These are phyloP conservation scores for Trametes sanguinea DNA, from an alignment of 768 basidiomycete species.

Conservation along the genomic window DNA sequence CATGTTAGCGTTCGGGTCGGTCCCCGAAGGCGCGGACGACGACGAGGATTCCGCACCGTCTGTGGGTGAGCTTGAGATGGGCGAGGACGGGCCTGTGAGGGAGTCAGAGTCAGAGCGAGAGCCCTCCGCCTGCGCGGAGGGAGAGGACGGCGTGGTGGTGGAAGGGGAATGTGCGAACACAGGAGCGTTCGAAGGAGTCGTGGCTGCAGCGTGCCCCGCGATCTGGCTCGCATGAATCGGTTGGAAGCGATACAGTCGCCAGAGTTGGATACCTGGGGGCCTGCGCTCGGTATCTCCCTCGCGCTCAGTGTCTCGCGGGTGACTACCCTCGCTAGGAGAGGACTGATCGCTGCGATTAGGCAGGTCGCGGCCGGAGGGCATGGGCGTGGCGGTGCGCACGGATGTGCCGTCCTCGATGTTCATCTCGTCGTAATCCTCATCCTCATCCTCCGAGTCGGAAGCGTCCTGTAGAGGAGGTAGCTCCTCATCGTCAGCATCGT, in stretches of 20 bases:
- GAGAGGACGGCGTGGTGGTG: slow-evolving; percentile 1
- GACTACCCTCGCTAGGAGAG: not conserved
- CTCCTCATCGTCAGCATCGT: slow-evolving; percentile 28
- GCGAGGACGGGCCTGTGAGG: not conserved
- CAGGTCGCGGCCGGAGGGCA: slow-evolving; percentile 21
- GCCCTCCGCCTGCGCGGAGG: not conserved
- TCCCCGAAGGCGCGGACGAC: slow-evolving; percentile 18
- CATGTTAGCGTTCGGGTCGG: slow-evolving; percentile 32
- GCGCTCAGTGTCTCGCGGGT: not conserved
- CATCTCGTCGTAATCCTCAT: slow-evolving; percentile 33
- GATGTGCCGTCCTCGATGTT: slow-evolving; percentile 27
- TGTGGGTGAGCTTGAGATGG: not conserved
- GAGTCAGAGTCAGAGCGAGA: not conserved
- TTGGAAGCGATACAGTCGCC: slow-evolving; percentile 83
- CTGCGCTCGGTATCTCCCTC: slow-evolving; percentile 37
- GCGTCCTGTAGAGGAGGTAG: slow-evolving; percentile 38
- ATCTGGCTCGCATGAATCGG: slow-evolving; percentile 48
- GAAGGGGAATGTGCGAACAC: slow-evolving; percentile 6
- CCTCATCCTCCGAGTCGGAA: slow-evolving; percentile 38
- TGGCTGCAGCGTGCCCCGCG: slow-evolving; percentile 25
- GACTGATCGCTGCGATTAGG: slow-evolving; percentile 13
- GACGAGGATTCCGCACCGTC: slow-evolving; percentile 22
- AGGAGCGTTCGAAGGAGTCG: slow-evolving; percentile 26
- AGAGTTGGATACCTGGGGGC: slow-evolving; percentile 68
- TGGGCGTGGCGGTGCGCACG: slow-evolving; percentile 30